Percentiles rank a stretch among this genome's conserved stretches.
phyloP scores from a whole-genome alignment of 345 rosid genomes.

The Toxicodendron radicans region DNA sequence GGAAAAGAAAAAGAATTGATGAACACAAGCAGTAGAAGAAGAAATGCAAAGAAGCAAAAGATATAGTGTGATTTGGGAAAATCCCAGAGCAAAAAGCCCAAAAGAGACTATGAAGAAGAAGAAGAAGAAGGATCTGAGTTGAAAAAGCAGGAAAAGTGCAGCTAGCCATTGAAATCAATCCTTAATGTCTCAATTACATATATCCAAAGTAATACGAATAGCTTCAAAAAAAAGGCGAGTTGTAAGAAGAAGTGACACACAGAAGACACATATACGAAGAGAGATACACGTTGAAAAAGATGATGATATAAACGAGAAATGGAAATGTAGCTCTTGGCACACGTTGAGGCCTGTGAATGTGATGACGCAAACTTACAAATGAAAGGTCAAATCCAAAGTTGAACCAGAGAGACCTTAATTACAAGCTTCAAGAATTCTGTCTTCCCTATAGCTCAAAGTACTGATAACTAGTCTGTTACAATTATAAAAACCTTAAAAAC shows the following conservation, averaged over 20 bases:
- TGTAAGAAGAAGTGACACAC: slow-evolving; percentile 11
- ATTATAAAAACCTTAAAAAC: slow-evolving; percentile 18
- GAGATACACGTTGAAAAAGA: slow-evolving; percentile 5
- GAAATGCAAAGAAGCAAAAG: not conserved
- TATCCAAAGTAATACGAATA: not conserved
- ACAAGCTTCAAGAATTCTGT: not conserved
- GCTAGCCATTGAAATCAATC: slow-evolving; percentile 1
- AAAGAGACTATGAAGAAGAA: slow-evolving; percentile 5
- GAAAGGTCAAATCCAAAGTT: not conserved
- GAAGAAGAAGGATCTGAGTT: slow-evolving; percentile 17
- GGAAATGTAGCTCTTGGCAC: slow-evolving; percentile 4
- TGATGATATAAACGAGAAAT: not conserved
- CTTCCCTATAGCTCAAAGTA: not conserved
- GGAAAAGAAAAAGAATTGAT: not conserved
- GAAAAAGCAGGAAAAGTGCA: not conserved
- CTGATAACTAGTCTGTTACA: slow-evolving; percentile 17
- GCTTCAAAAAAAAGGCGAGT: not conserved
- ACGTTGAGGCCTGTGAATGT: not conserved
- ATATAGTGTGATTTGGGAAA: not conserved
- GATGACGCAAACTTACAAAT: slow-evolving; percentile 7
- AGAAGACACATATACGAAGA: not conserved
- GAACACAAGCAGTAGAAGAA: slow-evolving; percentile 9
- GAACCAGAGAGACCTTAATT: slow-evolving; percentile 9
- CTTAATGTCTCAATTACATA: not conserved
- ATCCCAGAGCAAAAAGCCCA: slow-evolving; percentile 13